A percentile compares a stretch with the other conserved stretches of the same genome.
phyloP scores from a whole-genome alignment of 768 basidiomycete species.

The Boletus reticuloceps region DNA sequence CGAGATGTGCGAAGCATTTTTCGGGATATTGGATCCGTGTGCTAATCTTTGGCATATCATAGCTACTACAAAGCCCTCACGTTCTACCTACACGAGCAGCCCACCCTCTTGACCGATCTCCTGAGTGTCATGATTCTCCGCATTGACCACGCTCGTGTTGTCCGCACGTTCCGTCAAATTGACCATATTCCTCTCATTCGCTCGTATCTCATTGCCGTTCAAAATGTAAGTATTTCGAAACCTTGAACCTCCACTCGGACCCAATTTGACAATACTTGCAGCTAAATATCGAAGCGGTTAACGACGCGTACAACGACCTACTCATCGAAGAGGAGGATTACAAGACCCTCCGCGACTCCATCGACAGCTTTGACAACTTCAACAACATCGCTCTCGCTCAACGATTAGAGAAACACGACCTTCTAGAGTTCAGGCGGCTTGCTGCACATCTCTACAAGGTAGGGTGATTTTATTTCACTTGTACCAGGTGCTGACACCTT shows the following conservation, averaged over 20 bases:
- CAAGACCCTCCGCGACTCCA: slow-evolving; percentile 95
- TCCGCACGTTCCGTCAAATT: slow-evolving; percentile 91
- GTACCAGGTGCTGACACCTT: not conserved
- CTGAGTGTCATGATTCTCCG: slow-evolving; percentile 90
- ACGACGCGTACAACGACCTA: slow-evolving; percentile 97
- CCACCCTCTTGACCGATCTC: slow-evolving; percentile 89
- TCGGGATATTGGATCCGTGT: not conserved
- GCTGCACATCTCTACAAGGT: slow-evolving; percentile 97
- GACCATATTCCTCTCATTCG: slow-evolving; percentile 96
- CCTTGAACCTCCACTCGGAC: not conserved
- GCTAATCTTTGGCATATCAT: slow-evolving; percentile 7
- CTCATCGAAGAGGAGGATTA: slow-evolving; percentile 99
- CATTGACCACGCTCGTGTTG: slow-evolving; percentile 93
- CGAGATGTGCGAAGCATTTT: slow-evolving; percentile 68
- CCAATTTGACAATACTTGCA: slow-evolving; percentile 33
- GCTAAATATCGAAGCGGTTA: slow-evolving; percentile 95
- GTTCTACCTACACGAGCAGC: slow-evolving; percentile 94
- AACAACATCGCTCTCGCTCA: slow-evolving; percentile 85
- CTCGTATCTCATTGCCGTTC: slow-evolving; percentile 94
- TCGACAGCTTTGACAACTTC: slow-evolving; percentile 98
- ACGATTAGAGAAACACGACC: slow-evolving; percentile 83
- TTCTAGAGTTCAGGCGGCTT: slow-evolving; percentile 92
- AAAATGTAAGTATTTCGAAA: slow-evolving; percentile 58
- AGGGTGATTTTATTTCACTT: slow-evolving; percentile 2
- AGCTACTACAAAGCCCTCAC: slow-evolving; percentile 95